Base-by-base conservation (phyloP, 805 yeast species). In the Sugiyamaella lignohabitans region DNA sequence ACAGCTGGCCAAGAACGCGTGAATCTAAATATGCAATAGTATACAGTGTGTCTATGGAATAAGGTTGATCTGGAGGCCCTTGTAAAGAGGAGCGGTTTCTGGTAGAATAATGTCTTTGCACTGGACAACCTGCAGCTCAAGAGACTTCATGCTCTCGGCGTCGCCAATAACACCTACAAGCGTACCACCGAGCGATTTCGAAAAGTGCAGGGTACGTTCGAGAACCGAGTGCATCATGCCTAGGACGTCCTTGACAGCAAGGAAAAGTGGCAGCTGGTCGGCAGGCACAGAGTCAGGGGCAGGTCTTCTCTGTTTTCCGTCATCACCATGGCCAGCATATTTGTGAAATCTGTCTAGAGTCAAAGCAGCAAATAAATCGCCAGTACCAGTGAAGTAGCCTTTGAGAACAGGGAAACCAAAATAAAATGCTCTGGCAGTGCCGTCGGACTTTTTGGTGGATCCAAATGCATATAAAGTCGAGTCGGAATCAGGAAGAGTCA, bases 331-430 rank as follows among this genome's bases (percentile, higher is more conserved):
- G 11, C 35, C 22, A 23, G 36, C 19, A 30, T 42, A 46, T 6
- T 49, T 29, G 40, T 50, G 48, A 48, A 49, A 67, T 54, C 85
- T 74, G 62, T 84, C 94, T 4, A 86, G 56, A 27, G 88, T 62
- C 35, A 89, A 63, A 0, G 95, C 91, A 0, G 95, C 82, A 57
- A 91, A 89, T 37, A 89, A 65, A 59, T 89, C 98, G 4, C 98
- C 98, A 0, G 93, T 95, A 1, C 98, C 98, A 0, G 96, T 87
- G 66, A 89, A 91, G 62, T 91, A 87, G 3, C 91, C 81, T 46
- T 82, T 78, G 37, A 87, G 75, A 30, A 72, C 69, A 1, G 85
- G 83, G 11, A 84, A 72, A 53, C 72, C 71, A 56, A 76, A 79
- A 41, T 61, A 67, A 45, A 65, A 51, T 1, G 67, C 59, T 22